phyloP scores from a whole-genome alignment of 305 asterid species.

The Fraxinus ornus region DNA sequence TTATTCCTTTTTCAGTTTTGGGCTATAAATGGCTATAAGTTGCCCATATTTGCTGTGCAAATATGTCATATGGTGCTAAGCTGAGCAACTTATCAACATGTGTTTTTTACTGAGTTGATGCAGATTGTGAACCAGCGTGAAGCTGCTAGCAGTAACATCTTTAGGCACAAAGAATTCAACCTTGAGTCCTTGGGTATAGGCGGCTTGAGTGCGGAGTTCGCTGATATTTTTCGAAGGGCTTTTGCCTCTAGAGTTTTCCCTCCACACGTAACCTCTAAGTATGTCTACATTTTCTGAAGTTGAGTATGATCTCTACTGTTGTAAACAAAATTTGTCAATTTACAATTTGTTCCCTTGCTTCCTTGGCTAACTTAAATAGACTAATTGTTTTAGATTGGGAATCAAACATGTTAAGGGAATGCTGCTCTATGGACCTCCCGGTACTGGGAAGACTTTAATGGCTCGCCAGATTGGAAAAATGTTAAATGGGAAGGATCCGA shows the following conservation, averaged over 20 bases:
- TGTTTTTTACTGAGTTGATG: slow-evolving; percentile 26
- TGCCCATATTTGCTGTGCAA: background rate
- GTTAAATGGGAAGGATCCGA: slow-evolving; percentile 97
- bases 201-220: slow-evolving; percentile 95
- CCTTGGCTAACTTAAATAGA: slow-evolving; percentile 21
- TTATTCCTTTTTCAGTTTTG: slow-evolving; percentile 20
- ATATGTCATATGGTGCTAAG: slow-evolving; percentile 12
- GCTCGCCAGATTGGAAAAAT: slow-evolving; percentile 99
- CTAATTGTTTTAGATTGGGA: slow-evolving; percentile 63
- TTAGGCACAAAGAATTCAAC: slow-evolving; percentile 90
- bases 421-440: slow-evolving; percentile 98
- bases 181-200: slow-evolving; percentile 91
- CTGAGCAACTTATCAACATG: slow-evolving; percentile 11
- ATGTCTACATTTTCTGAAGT: slow-evolving; percentile 30
- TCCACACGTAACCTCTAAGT: slow-evolving; percentile 92
- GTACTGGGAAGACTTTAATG: slow-evolving; percentile 98
- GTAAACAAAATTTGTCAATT: slow-evolving; percentile 3
- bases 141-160: slow-evolving; percentile 93
- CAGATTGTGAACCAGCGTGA: slow-evolving; percentile 98
- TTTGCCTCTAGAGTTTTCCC: slow-evolving; percentile 99
- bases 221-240: slow-evolving; percentile 98
- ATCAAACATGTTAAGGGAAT: slow-evolving; percentile 99
- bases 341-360: slow-evolving; percentile 23
- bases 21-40: slow-evolving; percentile 4
- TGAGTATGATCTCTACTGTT: slow-evolving; percentile 4